Conservation (phyloP, 495 filamentous ascomycete species). For the Aspergillus baeticus region DNA sequence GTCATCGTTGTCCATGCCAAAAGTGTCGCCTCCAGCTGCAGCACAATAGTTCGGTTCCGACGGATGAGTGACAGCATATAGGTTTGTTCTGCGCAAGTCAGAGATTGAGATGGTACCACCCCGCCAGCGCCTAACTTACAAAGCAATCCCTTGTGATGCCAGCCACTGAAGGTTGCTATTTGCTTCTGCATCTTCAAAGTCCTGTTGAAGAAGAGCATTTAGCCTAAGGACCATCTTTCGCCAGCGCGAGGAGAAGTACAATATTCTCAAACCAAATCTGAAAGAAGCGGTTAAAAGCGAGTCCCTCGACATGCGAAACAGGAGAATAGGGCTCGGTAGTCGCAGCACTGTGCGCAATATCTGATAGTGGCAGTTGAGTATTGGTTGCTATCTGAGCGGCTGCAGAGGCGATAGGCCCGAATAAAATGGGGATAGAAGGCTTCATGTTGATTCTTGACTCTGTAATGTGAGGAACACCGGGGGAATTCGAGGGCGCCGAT, state of each 20-base stretch:
- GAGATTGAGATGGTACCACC: neutral
- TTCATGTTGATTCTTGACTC: constrained; percentile 24
- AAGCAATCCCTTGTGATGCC: constrained; percentile 59
- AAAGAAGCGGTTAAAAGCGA: constrained; percentile 65
- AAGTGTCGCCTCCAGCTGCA: constrained; percentile 61
- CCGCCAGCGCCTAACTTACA: constrained; percentile 25
- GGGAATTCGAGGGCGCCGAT: neutral
- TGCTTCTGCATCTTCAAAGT: constrained; percentile 49
- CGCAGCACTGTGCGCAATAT: constrained; percentile 32
- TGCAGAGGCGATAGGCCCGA: constrained; percentile 25
- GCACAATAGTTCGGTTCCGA: constrained; percentile 72
- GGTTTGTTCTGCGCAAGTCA: constrained; percentile 47
- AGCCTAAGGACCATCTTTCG: neutral
- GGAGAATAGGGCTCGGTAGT: constrained; percentile 47
- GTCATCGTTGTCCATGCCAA: constrained; percentile 68
- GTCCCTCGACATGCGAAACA: constrained; percentile 58
- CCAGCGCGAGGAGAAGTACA: constrained; percentile 44
- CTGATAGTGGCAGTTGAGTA: constrained; percentile 29
- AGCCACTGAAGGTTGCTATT: constrained; percentile 57
- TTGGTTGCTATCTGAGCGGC: constrained; percentile 30
- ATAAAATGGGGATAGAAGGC: constrained; percentile 16
- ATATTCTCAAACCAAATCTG: constrained; percentile 76
- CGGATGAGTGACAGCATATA: constrained; percentile 62
- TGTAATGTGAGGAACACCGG: neutral
- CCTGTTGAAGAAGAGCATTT: constrained; percentile 35